phyloP scores from a whole-genome alignment of 306 rosid species.

The Ormosia emarginata region DNA sequence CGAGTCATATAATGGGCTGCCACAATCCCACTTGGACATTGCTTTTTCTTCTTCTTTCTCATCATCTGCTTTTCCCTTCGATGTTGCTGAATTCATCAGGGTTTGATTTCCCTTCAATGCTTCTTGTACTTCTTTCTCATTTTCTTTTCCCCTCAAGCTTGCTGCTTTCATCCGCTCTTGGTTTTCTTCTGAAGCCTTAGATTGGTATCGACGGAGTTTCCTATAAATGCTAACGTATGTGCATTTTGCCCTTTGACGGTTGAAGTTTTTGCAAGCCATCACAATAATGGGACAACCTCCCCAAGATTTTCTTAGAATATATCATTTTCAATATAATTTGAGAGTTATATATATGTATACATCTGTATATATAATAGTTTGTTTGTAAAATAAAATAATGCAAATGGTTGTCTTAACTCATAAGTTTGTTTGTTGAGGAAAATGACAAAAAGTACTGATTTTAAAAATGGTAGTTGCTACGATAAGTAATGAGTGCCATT shows the following conservation, averaged over 20 bases:
- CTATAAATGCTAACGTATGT: neutral
- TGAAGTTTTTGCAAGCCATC: slow-evolving; percentile 5
- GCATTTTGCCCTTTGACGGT: slow-evolving; percentile 8
- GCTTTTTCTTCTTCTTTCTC: slow-evolving; percentile 3
- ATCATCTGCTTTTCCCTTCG: slow-evolving; percentile 17
- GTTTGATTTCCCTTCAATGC: neutral
- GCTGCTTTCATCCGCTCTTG: neutral
- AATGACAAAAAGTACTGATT: slow-evolving; percentile 7
- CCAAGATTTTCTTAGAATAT: neutral
- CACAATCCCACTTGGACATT: slow-evolving; percentile 67
- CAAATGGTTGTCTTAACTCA: neutral
- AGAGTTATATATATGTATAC: neutral
- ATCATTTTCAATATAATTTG: neutral
- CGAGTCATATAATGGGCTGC: slow-evolving; percentile 70
- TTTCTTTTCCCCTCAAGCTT: neutral
- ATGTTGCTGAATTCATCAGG: neutral
- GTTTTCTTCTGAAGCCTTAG: neutral
- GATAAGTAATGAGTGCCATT: neutral
- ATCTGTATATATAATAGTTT: neutral
- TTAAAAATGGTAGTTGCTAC: neutral
- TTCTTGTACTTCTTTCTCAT: neutral
- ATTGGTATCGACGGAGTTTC: slow-evolving; percentile 11
- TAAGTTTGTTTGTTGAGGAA: slow-evolving; percentile 16
- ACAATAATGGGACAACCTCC: neutral
- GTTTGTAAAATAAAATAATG: neutral